These are phyloP conservation scores for Dictyophora rubrovolvata DNA, from an alignment of 768 basidiomycete genomes.

Conservation along the genomic window DNA sequence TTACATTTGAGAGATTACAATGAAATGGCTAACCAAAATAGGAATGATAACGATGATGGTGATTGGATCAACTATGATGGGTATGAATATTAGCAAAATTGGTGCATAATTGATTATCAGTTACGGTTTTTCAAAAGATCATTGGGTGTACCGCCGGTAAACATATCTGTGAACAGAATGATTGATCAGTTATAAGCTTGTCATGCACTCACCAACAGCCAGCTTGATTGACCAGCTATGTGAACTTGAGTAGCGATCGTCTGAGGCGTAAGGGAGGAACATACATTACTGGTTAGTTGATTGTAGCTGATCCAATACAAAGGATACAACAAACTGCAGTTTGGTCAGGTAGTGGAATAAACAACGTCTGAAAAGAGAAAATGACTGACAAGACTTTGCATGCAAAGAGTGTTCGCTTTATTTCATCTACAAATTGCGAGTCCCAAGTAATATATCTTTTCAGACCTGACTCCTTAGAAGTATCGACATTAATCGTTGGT, in stretches of 20 bases:
- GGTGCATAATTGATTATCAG: background rate
- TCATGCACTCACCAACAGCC: background rate
- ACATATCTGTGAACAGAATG: background rate
- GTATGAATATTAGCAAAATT: background rate
- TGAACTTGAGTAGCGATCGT: background rate
- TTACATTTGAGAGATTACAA: background rate
- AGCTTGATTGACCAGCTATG: conserved; percentile 6
- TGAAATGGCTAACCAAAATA: conserved; percentile 24
- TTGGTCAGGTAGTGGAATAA: background rate
- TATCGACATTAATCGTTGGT: background rate
- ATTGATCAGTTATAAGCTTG: background rate
- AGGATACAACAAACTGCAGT: conserved; percentile 1
- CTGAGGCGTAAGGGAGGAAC: background rate
- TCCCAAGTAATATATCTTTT: conserved; percentile 3
- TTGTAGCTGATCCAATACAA: conserved; percentile 7
- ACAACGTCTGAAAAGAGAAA: background rate
- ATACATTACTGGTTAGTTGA: conserved; percentile 3
- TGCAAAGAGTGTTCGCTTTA: conserved; percentile 2
- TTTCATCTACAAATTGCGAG: conserved; percentile 7
- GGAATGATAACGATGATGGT: conserved; percentile 68
- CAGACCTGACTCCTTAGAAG: background rate
- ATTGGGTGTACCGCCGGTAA: conserved; percentile 5
- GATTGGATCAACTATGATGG: conserved; percentile 45
- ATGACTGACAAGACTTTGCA: conserved; percentile 8
- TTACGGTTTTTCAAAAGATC: conserved; percentile 8